These are phyloP conservation scores for Halteria grandinella DNA, from an alignment of 73 alveolate species.

Conservation along the genomic window DNA sequence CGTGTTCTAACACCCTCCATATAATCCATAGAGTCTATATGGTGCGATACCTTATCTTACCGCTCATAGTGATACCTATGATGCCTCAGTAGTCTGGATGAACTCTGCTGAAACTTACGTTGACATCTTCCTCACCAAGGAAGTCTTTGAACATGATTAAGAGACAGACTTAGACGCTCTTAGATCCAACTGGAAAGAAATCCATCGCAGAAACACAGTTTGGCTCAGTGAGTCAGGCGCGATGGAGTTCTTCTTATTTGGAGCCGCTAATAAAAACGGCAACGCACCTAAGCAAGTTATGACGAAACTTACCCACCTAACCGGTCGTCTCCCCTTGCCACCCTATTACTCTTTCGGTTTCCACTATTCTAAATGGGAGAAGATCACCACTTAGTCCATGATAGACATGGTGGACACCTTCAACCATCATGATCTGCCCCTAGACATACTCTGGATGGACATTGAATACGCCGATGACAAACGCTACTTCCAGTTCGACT, in stretches of 20 bases:
- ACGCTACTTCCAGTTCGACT: conserved; percentile 87
- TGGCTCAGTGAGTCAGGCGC: conserved; percentile 86
- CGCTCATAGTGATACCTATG: conserved; percentile 47
- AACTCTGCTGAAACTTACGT: conserved; percentile 91
- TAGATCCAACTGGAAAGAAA: neutral
- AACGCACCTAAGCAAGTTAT: conserved; percentile 61
- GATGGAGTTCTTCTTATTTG: conserved; percentile 78
- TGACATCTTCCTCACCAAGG: conserved; percentile 62
- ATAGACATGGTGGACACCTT: conserved; percentile 68
- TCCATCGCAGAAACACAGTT: conserved; percentile 31
- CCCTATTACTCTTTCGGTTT: conserved; percentile 86
- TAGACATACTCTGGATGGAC: conserved; percentile 82
- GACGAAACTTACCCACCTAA: conserved; percentile 60
- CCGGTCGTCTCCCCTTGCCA: conserved; percentile 87
- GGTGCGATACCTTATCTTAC: conserved; percentile 86
- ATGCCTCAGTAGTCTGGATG: conserved; percentile 81
- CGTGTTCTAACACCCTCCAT: conserved; percentile 78
- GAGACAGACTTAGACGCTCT: conserved; percentile 45
- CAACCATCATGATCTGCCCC: conserved; percentile 62
- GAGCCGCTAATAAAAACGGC: conserved; percentile 23
- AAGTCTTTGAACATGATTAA: conserved; percentile 6
- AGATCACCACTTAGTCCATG: conserved; percentile 77
- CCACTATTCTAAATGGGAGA: conserved; percentile 95
- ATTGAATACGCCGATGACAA: conserved; percentile 86
- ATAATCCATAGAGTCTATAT: conserved; percentile 75